Evolutionary conservation across 345 rosid genomes (phyloP).

Genomic region (Gossypium australe): DNA sequence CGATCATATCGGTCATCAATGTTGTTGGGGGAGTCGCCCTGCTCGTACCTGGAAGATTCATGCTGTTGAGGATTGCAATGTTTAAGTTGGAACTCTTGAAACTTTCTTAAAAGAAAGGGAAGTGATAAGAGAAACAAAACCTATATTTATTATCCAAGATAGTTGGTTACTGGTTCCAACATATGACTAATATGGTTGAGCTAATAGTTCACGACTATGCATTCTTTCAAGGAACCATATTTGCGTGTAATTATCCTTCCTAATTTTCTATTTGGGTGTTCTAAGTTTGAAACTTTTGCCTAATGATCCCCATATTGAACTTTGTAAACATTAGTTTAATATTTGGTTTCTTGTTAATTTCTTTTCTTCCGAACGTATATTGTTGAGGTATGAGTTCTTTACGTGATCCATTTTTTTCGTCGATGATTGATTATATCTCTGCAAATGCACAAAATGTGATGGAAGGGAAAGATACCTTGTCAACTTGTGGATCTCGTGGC

Average conservation of each 20-base stretch:
- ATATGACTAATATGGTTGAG: background rate
- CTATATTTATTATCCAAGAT: background rate
- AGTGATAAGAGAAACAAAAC: constrained; percentile 45
- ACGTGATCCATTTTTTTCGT: background rate
- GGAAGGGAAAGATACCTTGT: constrained; percentile 26
- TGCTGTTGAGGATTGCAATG: constrained; percentile 85
- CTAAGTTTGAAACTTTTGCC: too few relatives aligned
- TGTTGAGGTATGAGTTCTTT: background rate
- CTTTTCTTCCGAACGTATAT: background rate
- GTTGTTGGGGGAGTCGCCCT: constrained; percentile 72
- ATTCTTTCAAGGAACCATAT: too few relatives aligned
- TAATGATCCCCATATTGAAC: too few relatives aligned
- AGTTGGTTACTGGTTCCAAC: background rate
- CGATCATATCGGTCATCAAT: constrained; percentile 88
- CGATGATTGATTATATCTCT: background rate
- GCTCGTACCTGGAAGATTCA: constrained; percentile 59
- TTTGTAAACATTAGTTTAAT: too few relatives aligned
- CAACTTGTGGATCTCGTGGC: constrained; percentile 26
- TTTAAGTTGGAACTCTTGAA: constrained; percentile 69
- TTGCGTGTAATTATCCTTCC: too few relatives aligned
- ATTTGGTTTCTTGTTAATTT: background rate
- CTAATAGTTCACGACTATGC: too few relatives aligned
- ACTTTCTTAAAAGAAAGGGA: constrained; percentile 46
- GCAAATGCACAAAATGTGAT: constrained; percentile 58
- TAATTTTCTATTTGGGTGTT: too few relatives aligned